Evolutionary conservation across 805 yeast genomes (phyloP).

Genomic region (Starmera pachycereana): DNA sequence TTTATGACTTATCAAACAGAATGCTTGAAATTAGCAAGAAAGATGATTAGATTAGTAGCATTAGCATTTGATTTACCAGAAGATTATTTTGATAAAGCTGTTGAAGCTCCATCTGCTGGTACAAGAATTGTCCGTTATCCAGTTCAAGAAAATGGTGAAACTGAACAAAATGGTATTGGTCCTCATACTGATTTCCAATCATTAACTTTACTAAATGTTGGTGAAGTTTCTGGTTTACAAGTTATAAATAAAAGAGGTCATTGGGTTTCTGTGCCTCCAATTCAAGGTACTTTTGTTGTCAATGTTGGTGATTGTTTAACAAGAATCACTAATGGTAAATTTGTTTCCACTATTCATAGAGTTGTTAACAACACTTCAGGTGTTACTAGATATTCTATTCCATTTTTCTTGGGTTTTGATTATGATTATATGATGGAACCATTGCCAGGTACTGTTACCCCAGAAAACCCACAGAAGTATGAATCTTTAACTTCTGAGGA

Average conservation of each 20-base stretch:
- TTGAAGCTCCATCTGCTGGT: slow-evolving; percentile 19
- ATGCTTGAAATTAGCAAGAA: slow-evolving; percentile 16
- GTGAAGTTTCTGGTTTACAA: slow-evolving; percentile 27
- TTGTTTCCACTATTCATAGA: slow-evolving; percentile 29
- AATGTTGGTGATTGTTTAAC: slow-evolving; percentile 30
- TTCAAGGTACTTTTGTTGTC: slow-evolving; percentile 24
- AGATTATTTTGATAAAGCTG: slow-evolving; percentile 16
- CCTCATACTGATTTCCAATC: slow-evolving; percentile 30
- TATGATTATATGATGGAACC: slow-evolving; percentile 12
- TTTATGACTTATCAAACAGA: slow-evolving; percentile 15
- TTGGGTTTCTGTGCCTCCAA: slow-evolving; percentile 24
- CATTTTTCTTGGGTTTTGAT: slow-evolving; percentile 16
- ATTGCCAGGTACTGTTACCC: slow-evolving; percentile 12
- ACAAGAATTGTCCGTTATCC: slow-evolving; percentile 26
- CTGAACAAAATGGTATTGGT: slow-evolving; percentile 25
- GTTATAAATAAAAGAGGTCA: slow-evolving; percentile 24
- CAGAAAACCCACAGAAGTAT: slow-evolving; percentile 10
- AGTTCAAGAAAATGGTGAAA: slow-evolving; percentile 17
- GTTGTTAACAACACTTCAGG: slow-evolving; percentile 19
- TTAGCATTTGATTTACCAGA: slow-evolving; percentile 20
- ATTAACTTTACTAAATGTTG: slow-evolving; percentile 26
- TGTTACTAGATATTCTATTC: slow-evolving; percentile 14
- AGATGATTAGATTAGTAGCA: slow-evolving; percentile 18
- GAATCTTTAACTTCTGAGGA: slow-evolving; percentile 7
- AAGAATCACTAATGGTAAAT: slow-evolving; percentile 28